Percentiles rank a stretch among this genome's conserved stretches.
Evolutionary conservation across 2,329 filamentous ascomycete species (phyloP).

Genomic region (Fusarium sp.): DNA sequence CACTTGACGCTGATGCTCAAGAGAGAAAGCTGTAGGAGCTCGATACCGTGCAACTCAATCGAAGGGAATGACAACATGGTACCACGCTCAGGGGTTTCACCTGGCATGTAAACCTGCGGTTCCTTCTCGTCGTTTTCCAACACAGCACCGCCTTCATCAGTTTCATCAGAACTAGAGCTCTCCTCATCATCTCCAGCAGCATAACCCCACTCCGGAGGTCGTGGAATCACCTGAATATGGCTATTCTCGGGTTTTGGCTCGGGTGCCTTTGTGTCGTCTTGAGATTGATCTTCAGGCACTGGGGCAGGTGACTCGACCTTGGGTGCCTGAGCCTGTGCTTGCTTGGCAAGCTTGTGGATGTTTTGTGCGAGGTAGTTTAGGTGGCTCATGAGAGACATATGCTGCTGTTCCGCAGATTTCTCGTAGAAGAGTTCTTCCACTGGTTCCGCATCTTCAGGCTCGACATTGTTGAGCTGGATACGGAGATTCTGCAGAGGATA

Average conservation of each 20-base stretch:
- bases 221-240: conserved; percentile 77
- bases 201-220: conserved; percentile 79
- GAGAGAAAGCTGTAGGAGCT: conserved; percentile 75
- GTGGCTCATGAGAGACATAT: conserved; percentile 76
- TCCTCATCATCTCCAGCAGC: conserved; percentile 60
- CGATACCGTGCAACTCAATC: conserved; percentile 80
- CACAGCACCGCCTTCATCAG: conserved; percentile 56
- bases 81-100: conserved; percentile 67
- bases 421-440: conserved; percentile 74
- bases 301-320: conserved; percentile 32
- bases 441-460: conserved; percentile 67
- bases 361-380: conserved; percentile 80
- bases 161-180: conserved; percentile 57
- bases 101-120: conserved; percentile 32
- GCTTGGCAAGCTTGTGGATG: conserved; percentile 73
- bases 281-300: conserved; percentile 9
- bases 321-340: conserved; percentile 59
- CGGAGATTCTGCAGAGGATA: conserved; percentile 78
- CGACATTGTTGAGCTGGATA: conserved; percentile 73
- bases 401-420: conserved; percentile 65
- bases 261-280: conserved; percentile 2
- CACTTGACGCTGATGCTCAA: conserved; percentile 81
- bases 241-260: conserved; percentile 56
- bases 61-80: conserved; percentile 83
- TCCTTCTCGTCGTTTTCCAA: conserved; percentile 48